A percentile compares a stretch with the other conserved stretches of the same genome.
These are phyloP conservation scores for Nigrograna mackinnonii DNA, from an alignment of 2,329 filamentous ascomycete species.

Conservation along the genomic window DNA sequence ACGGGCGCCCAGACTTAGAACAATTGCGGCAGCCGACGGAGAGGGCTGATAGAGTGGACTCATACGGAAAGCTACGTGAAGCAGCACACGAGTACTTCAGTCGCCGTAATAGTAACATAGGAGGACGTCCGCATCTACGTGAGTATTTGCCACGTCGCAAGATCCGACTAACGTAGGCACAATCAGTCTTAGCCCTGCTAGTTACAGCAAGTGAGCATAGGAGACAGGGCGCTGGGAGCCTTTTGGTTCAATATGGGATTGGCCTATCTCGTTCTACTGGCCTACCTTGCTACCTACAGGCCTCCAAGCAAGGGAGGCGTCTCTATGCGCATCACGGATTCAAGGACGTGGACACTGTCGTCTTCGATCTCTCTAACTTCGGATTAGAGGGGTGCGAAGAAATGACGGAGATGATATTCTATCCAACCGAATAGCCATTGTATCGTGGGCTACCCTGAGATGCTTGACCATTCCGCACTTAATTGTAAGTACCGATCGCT, in stretches of 20 bases:
- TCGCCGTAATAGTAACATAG: background rate
- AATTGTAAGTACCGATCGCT: too few species aligned
- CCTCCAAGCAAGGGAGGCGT: slow-evolving; percentile 33
- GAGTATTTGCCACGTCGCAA: background rate
- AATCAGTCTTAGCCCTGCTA: background rate
- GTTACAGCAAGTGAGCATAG: background rate
- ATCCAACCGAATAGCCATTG: too few species aligned
- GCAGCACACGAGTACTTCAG: background rate
- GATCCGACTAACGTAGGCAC: background rate
- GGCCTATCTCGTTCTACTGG: slow-evolving; percentile 34
- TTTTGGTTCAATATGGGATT: slow-evolving; percentile 34
- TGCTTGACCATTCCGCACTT: too few species aligned
- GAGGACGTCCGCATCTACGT: slow-evolving; percentile 1
- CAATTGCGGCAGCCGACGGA: background rate
- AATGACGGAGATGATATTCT: background rate
- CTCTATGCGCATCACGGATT: slow-evolving; percentile 31
- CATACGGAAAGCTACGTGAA: background rate
- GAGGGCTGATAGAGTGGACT: background rate
- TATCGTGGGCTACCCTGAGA: too few species aligned
- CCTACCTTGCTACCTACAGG: slow-evolving; percentile 39
- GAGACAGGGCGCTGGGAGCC: background rate
- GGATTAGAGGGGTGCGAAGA: background rate
- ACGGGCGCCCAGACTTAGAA: slow-evolving; percentile 1
- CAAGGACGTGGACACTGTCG: background rate
- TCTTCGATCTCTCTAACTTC: slow-evolving; percentile 2